phyloP scores from a whole-genome alignment of 805 yeast species.

The Ogataea allantospora region DNA sequence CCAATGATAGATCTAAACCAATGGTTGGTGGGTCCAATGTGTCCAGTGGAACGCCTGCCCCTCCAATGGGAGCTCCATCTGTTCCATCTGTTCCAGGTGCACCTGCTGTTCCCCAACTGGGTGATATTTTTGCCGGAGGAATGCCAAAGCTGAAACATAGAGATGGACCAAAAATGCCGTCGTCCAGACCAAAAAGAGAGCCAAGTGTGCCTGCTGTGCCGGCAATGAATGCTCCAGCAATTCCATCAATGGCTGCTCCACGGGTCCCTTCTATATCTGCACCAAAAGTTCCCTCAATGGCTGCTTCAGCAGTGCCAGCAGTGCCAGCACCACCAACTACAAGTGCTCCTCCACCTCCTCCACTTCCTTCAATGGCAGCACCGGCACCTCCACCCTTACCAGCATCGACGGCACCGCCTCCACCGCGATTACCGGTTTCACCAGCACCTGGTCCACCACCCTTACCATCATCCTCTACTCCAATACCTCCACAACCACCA shows the following conservation, averaged over 20 bases:
- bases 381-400: conserved; percentile 23
- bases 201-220: conserved; percentile 13
- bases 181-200: conserved; percentile 1
- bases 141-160: conserved; percentile 66
- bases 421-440: conserved; percentile 22
- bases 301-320: conserved; percentile 30
- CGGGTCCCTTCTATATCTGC: conserved; percentile 11
- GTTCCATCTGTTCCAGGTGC: no score
- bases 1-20: conserved; percentile 70
- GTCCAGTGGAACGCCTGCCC: conserved; percentile 14
- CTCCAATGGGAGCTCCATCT: conserved; percentile 16
- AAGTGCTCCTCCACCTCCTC: conserved; percentile 11
- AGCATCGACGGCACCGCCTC: conserved; percentile 21
- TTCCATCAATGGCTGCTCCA: conserved; percentile 19
- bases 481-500: conserved; percentile 21
- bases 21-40: conserved; percentile 38
- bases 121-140: conserved; percentile 75
- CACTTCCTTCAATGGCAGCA: conserved; percentile 5
- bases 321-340: conserved; percentile 13
- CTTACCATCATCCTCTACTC: conserved; percentile 21
- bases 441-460: conserved; percentile 23
- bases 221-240: conserved; percentile 18
- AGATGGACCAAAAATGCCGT: conserved; percentile 27
- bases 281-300: conserved; percentile 15
- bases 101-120: conserved; percentile 49